Evolutionary conservation across 2,329 filamentous ascomycete genomes (phyloP), one percentile per base, ranked within the genome.

Genomic region (Tolypocladium pustulatum): DNA sequence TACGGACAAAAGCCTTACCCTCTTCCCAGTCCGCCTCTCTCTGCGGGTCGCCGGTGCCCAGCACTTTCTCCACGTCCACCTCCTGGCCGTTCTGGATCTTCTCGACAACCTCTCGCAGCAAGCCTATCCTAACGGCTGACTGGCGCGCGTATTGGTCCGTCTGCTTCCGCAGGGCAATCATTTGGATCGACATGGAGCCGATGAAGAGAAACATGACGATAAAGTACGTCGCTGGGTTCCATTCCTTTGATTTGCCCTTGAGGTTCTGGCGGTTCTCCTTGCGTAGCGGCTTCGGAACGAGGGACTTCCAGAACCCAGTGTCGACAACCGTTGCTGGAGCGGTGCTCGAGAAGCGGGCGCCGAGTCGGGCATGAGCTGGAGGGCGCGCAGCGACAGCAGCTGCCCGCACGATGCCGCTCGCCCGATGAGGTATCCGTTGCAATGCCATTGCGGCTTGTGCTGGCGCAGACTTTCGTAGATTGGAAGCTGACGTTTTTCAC

Each of bases 131-230:
- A 8, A 89, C 85, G 65, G 96, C 89, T 6, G 91, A 87, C 64
- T 86, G 85, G 56, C 92, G 84, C 68, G 80, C 84, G 66, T 89
- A 92, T 12, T 86, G 84, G 37, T 81, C 79, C 68, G 86, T 88
- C 56, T 92, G 87, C 65, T 89, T 89, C 66, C 87, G 88, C 66
- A 97, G 72, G 40, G 86, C 81, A 68, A 99, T 87, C 80, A 94
- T 89, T 67, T 97, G 90, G 66, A 99, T 97, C 17, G 93, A 90
- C 80, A 97, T 96, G 61, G 91, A 96, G 4, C 95, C 95, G 63
- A 97, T 93, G 62, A 97, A 81, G 46, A 91, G 78, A 67, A 91
- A 91, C 62, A 93, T 90, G 66, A 86, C 78, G 65, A 93, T 90
- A 71, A 87, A 94, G 68, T 91, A 93, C 0, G 87, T 91, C 25